Conservation (phyloP, 139 green algal genomes). For the Picocystis salinarum region DNA sequence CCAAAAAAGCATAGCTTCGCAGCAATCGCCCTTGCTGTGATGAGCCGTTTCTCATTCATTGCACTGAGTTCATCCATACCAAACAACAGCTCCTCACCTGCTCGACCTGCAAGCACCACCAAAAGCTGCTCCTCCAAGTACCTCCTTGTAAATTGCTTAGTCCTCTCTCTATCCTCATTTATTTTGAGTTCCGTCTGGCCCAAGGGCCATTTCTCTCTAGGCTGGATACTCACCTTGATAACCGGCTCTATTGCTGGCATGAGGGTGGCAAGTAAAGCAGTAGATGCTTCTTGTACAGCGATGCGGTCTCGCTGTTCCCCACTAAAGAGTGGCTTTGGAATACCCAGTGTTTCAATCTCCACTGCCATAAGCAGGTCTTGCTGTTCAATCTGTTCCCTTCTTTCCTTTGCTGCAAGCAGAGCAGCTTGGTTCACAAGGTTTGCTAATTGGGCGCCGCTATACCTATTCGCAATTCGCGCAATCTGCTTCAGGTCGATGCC, state of each 20-base stretch:
- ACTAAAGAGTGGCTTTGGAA: constrained; percentile 7
- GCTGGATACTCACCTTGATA: constrained; percentile 53
- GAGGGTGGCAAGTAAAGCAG: constrained; percentile 45
- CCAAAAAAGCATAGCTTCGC: constrained; percentile 18
- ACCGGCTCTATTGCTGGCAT: constrained; percentile 72
- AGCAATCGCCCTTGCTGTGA: constrained; percentile 30
- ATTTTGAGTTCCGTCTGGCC: constrained; percentile 58
- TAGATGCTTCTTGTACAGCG: constrained; percentile 49
- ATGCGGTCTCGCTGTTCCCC: constrained; percentile 14
- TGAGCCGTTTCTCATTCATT: constrained; percentile 34
- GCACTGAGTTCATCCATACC: constrained; percentile 33
- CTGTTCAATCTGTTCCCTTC: constrained; percentile 25
- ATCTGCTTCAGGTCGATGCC: constrained; percentile 29
- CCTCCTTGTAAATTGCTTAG: constrained; percentile 31
- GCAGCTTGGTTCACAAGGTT: constrained; percentile 65
- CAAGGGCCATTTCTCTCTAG: constrained; percentile 41
- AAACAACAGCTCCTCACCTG: constrained; percentile 39
- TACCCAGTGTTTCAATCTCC: constrained; percentile 33
- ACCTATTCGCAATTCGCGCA: constrained; percentile 27
- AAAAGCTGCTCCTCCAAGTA: constrained; percentile 64
- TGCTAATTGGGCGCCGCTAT: constrained; percentile 33
- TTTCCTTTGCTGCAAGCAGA: constrained; percentile 35
- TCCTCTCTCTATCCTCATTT: constrained; percentile 33
- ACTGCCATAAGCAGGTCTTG: constrained; percentile 36
- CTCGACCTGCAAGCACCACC: constrained; percentile 38